Base-by-base conservation (phyloP, 2,329 filamentous ascomycete species). In the Balansia obtecta region DNA sequence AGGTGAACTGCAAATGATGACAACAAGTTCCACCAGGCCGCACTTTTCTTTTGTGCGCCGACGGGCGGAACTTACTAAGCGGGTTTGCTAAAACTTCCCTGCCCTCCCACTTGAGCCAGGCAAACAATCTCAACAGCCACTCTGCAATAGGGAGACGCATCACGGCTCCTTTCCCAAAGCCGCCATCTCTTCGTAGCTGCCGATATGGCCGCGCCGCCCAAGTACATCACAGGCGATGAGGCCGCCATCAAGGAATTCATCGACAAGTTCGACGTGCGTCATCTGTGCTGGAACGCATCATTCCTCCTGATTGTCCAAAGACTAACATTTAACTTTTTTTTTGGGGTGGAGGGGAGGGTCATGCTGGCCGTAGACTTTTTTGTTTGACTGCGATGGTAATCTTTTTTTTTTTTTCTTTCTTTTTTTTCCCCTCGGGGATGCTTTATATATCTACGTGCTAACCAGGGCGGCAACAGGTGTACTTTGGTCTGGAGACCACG, bases 351-450 rank as follows among this genome's bases (percentile, higher is more conserved):
- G n/a, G n/a, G n/a, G n/a, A n/a, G n/a, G n/a, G n/a, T 22, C 20
- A 32, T 27, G 20, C 41, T 42, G 13, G 20, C 4, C 7, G 20
- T 40, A 60, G 58, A 60, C 58, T 2, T 97, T 98, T 63, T 74
- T 98, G 12, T 88, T 98, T 62, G 93, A 98, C 66, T 98, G 93
- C 70, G 93, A 98, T 80, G 93, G 91, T 95, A 73, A 61, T 74
- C 42, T 27, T 42, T 7, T 13, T 12, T 11, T 2, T 6, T n/a
- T n/a, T n/a, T n/a, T n/a, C n/a, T n/a, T n/a, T n/a, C n/a, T n/a
- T n/a, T n/a, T n/a, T n/a, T n/a, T n/a, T n/a, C n/a, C n/a, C n/a
- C n/a, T n/a, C n/a, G n/a, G n/a, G n/a, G n/a, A n/a, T n/a, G n/a
- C n/a, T n/a, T n/a, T n/a, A n/a, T n/a, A n/a, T n/a, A n/a, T n/a